A percentile compares a stretch with the other conserved stretches of the same genome.
Evolutionary conservation across 257 asterid species (phyloP).

Genomic region (Leptodermis oblonga): DNA sequence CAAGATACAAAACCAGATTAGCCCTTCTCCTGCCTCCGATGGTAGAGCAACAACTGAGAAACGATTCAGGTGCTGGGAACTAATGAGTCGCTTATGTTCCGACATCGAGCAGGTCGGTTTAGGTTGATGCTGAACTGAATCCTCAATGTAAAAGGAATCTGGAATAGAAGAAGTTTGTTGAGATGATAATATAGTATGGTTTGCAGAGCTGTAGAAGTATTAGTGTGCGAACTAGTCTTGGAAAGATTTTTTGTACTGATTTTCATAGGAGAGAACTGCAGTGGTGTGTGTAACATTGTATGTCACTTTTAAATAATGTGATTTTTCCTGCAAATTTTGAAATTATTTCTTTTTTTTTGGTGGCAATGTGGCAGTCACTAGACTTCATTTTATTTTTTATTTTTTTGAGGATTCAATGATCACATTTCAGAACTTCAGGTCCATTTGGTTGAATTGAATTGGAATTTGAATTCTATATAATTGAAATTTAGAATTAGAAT

Average conservation of each 20-base stretch:
- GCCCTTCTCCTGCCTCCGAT: slow-evolving; percentile 79
- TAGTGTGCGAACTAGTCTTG: background rate
- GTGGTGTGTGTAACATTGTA: background rate
- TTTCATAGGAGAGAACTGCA: background rate
- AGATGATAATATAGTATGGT: background rate
- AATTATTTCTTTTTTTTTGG: too few species aligned
- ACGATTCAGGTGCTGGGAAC: slow-evolving; percentile 46
- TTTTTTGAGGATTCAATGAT: too few species aligned
- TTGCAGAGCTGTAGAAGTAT: background rate
- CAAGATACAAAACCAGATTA: slow-evolving; percentile 75
- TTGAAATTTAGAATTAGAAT: too few species aligned
- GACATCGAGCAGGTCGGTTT: background rate
- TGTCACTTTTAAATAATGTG: background rate
- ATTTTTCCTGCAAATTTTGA: background rate
- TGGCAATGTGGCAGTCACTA: too few species aligned
- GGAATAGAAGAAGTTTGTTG: background rate
- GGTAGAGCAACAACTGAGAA: slow-evolving; percentile 67
- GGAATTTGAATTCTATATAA: too few species aligned
- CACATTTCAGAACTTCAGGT: too few species aligned
- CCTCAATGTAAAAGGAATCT: background rate
- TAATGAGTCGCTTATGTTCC: slow-evolving; percentile 21
- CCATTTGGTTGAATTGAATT: too few species aligned
- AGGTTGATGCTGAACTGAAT: background rate
- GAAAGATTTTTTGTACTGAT: background rate
- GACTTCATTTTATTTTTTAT: too few species aligned